Base-by-base conservation (phyloP, 176 grass and related monocot genomes). In the Pontederia paniculata region DNA sequence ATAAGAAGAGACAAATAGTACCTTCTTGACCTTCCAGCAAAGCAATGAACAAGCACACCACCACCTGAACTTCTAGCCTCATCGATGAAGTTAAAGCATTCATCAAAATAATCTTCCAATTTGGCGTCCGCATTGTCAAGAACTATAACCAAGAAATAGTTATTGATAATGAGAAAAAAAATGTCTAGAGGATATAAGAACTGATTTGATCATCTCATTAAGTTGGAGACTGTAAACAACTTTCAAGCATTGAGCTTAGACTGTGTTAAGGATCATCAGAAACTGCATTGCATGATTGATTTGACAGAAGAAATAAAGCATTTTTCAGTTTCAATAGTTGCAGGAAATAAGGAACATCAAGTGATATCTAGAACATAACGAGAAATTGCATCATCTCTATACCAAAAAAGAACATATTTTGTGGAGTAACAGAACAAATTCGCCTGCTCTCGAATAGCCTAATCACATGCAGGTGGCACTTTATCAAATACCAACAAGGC, bases 11-110 rank as follows among this genome's bases (percentile, higher is more conserved):
- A 55, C 44, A 14, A 52, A 28, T 42, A 11, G 73, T 79, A 96
- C 93, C 93, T 98, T 75, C 83, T 89, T 12, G 93, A 98, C 65
- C 77, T 74, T 66, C 93, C 93, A 16, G 83, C 93, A 88, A 84
- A 97, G 77, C 93, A 97, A 81, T 97, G 93, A 65, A 97, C 83
- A 50, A 97, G 64, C 21, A 84, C 77, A 48, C 69, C 77, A 48
- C 80, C 86, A 70, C 93, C 83, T 54, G 72, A 23, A 42, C 23
- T 74, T 49, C 70, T 79, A 58, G 72, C 86, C 81, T 91, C 86
- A 60, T 97, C 83, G 51, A 97, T 84, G 74, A 91, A 97, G 70
- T 63, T 62, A 65, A 88, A 84, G 72, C 86, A 90, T 53, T 97
- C 93, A 66, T 78, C 62, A 21, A 87, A 97, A 61, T 91, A 73